Evolutionary conservation across 768 basidiomycete genomes (phyloP).

Genomic region (Podaxis rugospora): DNA sequence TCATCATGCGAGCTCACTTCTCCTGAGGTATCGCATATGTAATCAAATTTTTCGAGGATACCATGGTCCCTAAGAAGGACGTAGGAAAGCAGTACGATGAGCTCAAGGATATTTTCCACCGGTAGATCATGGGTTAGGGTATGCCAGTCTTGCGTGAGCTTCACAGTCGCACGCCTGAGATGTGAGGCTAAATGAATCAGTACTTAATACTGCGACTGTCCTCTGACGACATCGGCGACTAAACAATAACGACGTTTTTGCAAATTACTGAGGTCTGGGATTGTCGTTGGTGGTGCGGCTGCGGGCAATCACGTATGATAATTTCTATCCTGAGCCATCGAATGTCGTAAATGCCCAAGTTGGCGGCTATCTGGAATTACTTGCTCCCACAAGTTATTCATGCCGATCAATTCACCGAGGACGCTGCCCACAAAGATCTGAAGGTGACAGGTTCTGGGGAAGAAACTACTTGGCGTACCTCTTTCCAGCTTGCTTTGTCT

Average conservation of each 20-base stretch:
- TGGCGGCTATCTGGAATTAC: too few relatives aligned
- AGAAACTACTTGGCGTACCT: not conserved
- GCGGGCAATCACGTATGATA: not conserved
- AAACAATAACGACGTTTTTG: not conserved
- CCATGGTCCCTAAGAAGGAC: not conserved
- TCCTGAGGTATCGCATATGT: not conserved
- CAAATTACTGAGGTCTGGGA: slow-evolving; percentile 1
- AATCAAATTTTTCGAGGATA: not conserved
- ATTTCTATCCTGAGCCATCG: not conserved
- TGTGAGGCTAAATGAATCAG: too few relatives aligned
- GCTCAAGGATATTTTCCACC: too few relatives aligned
- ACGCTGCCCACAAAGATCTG: not conserved
- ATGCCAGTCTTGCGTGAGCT: too few relatives aligned
- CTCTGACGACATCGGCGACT: not conserved
- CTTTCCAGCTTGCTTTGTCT: not conserved
- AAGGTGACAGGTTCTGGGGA: too few relatives aligned
- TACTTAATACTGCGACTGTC: not conserved
- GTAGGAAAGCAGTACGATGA: not conserved
- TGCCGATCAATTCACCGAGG: not conserved
- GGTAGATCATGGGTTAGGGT: too few relatives aligned
- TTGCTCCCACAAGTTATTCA: not conserved
- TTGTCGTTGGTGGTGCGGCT: not conserved
- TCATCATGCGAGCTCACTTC: not conserved
- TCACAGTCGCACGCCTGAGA: too few relatives aligned
- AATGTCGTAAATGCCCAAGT: too few relatives aligned